A percentile compares a stretch with the other conserved stretches of the same genome.
Evolutionary conservation across 805 yeast genomes (phyloP).

Genomic region (Hanseniaspora mollemarum): DNA sequence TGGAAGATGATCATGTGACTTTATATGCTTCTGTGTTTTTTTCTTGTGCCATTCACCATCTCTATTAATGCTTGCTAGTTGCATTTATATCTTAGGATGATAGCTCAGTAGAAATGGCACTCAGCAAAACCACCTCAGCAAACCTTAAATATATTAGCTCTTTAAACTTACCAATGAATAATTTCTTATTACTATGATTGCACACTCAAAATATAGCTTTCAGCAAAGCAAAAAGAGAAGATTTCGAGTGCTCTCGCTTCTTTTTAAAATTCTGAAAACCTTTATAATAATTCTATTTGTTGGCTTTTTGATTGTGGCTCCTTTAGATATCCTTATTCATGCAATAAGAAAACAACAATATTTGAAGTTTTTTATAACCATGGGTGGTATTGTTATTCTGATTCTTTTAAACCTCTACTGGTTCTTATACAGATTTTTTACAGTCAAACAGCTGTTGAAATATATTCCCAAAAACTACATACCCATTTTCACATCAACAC

Average conservation of each 20-base stretch:
- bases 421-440: slow-evolving; percentile 48
- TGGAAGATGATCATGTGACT: too few species aligned
- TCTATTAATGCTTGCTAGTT: too few species aligned
- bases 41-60: too few species aligned
- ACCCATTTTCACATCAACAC: slow-evolving; percentile 49
- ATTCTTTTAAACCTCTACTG: slow-evolving; percentile 40
- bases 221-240: background rate
- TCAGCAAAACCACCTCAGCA: background rate
- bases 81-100: too few species aligned
- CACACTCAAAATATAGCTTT: background rate
- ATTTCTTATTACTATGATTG: too few species aligned
- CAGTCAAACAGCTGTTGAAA: slow-evolving; percentile 45
- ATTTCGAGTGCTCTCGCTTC: background rate
- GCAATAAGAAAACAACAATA: slow-evolving; percentile 46
- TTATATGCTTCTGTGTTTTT: too few species aligned
- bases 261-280: background rate
- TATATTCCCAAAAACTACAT: slow-evolving; percentile 73
- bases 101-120: too few species aligned
- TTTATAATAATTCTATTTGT: slow-evolving; percentile 35
- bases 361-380: slow-evolving; percentile 68
- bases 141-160: background rate
- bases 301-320: slow-evolving; percentile 59
- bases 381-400: slow-evolving; percentile 56
- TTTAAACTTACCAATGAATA: background rate
- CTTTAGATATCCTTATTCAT: slow-evolving; percentile 64